phyloP scores from a whole-genome alignment of 2,329 filamentous ascomycete species.

The Curvularia spicifera region DNA sequence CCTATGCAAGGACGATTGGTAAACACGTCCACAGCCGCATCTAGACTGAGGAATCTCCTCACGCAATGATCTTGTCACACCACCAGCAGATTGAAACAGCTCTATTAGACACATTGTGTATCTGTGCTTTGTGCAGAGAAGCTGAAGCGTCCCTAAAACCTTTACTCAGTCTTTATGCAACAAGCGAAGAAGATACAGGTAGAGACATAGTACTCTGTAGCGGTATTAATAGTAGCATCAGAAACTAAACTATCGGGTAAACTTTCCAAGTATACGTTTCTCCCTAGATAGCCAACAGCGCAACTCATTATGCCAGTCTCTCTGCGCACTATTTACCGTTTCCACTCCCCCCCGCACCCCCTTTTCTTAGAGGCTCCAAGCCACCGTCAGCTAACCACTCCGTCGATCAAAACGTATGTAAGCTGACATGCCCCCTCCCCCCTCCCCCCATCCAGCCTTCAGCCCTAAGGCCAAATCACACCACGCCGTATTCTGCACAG shows the following conservation, averaged over 20 bases:
- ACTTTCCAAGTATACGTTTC: not conserved
- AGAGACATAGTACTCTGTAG: not conserved
- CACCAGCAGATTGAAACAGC: not conserved
- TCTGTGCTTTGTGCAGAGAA: not conserved
- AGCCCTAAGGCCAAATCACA: not conserved
- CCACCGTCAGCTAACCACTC: not conserved
- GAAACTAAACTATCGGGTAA: not conserved
- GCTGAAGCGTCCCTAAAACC: not conserved
- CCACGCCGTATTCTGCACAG: not conserved
- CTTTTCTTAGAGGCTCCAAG: not conserved
- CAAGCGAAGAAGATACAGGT: not conserved
- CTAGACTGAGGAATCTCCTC: not conserved
- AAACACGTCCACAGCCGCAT: not conserved
- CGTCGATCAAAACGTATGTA: not conserved
- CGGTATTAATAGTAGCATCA: not conserved
- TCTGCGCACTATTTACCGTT: not conserved
- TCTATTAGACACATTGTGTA: not conserved
- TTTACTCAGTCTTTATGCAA: not conserved
- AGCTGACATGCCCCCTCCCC: not conserved
- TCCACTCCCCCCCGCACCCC: not conserved
- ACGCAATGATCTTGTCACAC: not conserved
- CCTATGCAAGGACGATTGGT: not conserved
- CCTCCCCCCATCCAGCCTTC: not conserved
- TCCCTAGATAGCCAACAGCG: not conserved
- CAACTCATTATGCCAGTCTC: not conserved